A percentile compares a stretch with the other conserved stretches of the same genome.
Conservation (phyloP, 306 rosid species). For the Begonia fuchsioides region DNA sequence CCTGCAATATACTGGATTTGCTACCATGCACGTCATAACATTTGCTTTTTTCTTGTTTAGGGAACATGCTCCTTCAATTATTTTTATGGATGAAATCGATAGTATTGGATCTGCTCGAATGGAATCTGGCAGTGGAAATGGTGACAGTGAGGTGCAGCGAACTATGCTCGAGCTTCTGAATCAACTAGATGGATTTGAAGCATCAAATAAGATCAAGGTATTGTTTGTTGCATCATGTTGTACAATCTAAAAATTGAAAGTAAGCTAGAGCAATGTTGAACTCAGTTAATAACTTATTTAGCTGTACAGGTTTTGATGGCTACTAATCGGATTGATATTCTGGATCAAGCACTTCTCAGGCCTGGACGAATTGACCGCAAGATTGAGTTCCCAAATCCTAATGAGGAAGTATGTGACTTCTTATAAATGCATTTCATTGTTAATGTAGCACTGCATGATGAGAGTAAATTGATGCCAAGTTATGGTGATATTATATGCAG, state of each 20-base stretch:
- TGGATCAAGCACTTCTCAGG: constrained; percentile 97
- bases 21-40: not conserved
- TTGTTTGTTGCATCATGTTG: constrained; percentile 1
- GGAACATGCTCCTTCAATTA: constrained; percentile 99
- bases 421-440: not conserved
- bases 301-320: constrained; percentile 86
- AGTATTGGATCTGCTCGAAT: constrained; percentile 98
- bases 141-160: constrained; percentile 98
- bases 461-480: not conserved
- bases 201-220: constrained; percentile 98
- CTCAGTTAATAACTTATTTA: not conserved
- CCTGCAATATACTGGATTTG: too few relatives aligned
- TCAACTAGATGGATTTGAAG: constrained; percentile 99
- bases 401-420: constrained; percentile 51
- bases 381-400: constrained; percentile 97
- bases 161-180: constrained; percentile 99
- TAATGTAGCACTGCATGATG: not conserved
- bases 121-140: constrained; percentile 99
- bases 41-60: constrained; percentile 20
- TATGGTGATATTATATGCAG: constrained; percentile 25
- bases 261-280: not conserved
- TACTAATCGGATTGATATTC: constrained; percentile 93
- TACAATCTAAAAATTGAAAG: not conserved
- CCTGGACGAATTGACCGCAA: constrained; percentile 97
- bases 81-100: constrained; percentile 98